Conservation (phyloP, 1,139 yeast species). For the Saccharomyces hybrid region DNA sequence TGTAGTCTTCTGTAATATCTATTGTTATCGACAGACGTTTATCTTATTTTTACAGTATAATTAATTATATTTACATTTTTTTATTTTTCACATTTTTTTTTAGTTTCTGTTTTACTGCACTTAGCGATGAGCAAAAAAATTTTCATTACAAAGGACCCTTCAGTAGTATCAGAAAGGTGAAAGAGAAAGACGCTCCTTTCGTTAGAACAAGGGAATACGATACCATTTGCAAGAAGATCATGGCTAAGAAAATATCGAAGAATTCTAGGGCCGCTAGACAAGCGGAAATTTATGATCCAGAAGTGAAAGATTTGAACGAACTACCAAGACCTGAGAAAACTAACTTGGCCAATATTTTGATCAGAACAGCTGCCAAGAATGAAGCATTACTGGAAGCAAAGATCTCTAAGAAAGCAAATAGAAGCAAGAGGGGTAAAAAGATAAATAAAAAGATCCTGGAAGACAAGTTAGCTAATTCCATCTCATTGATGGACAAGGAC, state of each 20-base stretch:
- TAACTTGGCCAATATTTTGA: constrained; percentile 54
- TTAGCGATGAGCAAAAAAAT: not conserved
- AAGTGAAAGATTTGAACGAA: constrained; percentile 42
- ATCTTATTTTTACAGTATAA: too few relatives aligned
- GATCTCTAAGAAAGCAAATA: constrained; percentile 39
- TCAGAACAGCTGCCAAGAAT: constrained; percentile 58
- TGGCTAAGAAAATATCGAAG: constrained; percentile 45
- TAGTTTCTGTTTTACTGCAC: not conserved
- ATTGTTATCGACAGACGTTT: not conserved
- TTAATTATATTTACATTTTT: not conserved
- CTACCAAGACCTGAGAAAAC: constrained; percentile 53
- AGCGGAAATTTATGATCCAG: constrained; percentile 43
- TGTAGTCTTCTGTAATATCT: not conserved
- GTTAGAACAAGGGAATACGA: not conserved
- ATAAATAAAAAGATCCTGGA: constrained; percentile 33
- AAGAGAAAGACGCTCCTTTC: not conserved
- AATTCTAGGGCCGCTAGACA: constrained; percentile 75
- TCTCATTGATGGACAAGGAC: constrained; percentile 36
- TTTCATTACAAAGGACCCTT: not conserved
- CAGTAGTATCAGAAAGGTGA: not conserved
- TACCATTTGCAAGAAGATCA: constrained; percentile 4
- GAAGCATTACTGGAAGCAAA: constrained; percentile 54
- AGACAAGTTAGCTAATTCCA: constrained; percentile 21
- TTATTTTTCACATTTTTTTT: not conserved
- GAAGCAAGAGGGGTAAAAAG: constrained; percentile 31